phyloP scores from a whole-genome alignment of 2,329 filamentous ascomycete genomes.

The Aspergillus caelatus region DNA sequence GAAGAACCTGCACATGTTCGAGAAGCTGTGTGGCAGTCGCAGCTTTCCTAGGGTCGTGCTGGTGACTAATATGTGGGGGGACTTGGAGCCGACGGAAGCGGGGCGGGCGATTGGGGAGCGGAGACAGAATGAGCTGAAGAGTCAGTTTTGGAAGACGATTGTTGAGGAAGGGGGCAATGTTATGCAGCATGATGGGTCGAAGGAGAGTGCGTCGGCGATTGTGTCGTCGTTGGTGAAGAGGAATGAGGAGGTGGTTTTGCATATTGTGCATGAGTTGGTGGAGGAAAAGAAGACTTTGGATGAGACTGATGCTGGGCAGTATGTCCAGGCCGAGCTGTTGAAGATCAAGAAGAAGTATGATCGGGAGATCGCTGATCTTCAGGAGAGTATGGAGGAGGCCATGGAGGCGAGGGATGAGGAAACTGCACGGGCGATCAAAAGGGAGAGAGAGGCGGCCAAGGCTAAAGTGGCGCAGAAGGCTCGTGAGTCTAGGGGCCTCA shows the following conservation, averaged over 20 bases:
- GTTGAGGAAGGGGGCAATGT: neutral
- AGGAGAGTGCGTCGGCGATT: neutral
- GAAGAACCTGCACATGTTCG: constrained; percentile 4
- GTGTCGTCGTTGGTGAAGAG: neutral
- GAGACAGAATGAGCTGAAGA: neutral
- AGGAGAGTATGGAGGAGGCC: neutral
- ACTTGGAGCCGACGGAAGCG: neutral
- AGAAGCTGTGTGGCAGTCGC: constrained; percentile 3
- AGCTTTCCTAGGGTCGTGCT: neutral
- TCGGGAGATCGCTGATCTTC: neutral
- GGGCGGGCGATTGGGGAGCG: neutral
- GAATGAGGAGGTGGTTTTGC: neutral
- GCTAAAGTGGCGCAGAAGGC: neutral
- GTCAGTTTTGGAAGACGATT: neutral
- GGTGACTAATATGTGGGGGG: constrained; percentile 1
- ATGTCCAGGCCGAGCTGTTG: neutral
- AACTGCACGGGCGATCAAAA: neutral
- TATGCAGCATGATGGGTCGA: neutral
- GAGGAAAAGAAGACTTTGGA: constrained; percentile 10
- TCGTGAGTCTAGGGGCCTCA: neutral
- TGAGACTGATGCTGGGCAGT: constrained; percentile 11
- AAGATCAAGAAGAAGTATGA: neutral
- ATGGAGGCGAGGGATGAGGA: neutral
- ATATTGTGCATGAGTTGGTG: neutral
- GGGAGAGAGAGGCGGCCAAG: constrained; percentile 64